A percentile compares a stretch with the other conserved stretches of the same genome.
Conservation (phyloP, 2,329 filamentous ascomycete species). For the Fusarium subtropicale region DNA sequence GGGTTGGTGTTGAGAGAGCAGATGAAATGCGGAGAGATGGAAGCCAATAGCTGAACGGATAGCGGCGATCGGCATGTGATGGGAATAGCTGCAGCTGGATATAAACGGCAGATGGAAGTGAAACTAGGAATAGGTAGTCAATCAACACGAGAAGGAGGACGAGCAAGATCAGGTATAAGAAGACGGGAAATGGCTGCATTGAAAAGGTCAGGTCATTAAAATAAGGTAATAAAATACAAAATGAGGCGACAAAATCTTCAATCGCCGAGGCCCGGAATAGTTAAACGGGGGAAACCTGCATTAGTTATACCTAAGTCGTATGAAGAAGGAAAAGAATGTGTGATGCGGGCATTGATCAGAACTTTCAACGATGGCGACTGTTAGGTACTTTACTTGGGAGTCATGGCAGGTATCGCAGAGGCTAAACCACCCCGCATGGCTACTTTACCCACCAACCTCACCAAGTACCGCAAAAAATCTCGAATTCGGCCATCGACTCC, state of each 20-base stretch:
- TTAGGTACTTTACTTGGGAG: constrained; percentile 26
- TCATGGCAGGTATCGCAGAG: constrained; percentile 20
- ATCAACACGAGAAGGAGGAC: constrained; percentile 15
- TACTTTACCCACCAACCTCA: constrained; percentile 34
- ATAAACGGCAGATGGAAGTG: constrained; percentile 6
- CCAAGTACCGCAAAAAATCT: constrained; percentile 45
- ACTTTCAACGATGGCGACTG: constrained; percentile 28
- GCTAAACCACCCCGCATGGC: constrained; percentile 4
- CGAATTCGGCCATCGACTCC: constrained; percentile 43
- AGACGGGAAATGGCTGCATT: constrained; percentile 8
- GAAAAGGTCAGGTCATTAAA: constrained; percentile 4
- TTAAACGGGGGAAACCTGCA: constrained; percentile 1
- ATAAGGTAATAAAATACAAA: background rate
- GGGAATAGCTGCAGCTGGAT: constrained; percentile 16
- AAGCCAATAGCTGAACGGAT: constrained; percentile 29
- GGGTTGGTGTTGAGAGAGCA: constrained; percentile 21
- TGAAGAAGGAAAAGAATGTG: constrained; percentile 27
- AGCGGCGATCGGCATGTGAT: constrained; percentile 44
- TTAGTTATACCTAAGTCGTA: constrained; percentile 17
- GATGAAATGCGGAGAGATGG: constrained; percentile 39
- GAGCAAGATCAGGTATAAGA: constrained; percentile 18
- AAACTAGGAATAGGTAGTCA: constrained; percentile 15
- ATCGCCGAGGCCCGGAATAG: constrained; percentile 32
- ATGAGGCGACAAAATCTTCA: constrained; percentile 17
- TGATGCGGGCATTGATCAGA: constrained; percentile 32